These are phyloP conservation scores for Nothophytophthora sp. DNA, from an alignment of 352 stramenopile species.

Conservation along the genomic window DNA sequence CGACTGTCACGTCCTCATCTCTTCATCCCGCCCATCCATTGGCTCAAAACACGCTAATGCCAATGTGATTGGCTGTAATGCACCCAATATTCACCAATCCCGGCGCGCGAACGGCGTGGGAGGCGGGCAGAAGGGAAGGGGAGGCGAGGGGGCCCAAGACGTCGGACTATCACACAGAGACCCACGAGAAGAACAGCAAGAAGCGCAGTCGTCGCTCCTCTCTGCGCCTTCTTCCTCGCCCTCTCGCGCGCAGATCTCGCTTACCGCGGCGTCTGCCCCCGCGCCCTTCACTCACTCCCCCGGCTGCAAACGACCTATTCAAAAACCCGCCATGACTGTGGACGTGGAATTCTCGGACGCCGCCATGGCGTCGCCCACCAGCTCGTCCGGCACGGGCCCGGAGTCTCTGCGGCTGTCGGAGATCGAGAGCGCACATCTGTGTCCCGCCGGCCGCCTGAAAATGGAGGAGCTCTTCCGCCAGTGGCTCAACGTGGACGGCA, in stretches of 20 bases:
- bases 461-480: conserved; percentile 89
- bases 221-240: conserved; percentile 7
- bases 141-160: neutral
- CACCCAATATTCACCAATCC: neutral
- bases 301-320: neutral
- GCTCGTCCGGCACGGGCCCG: conserved; percentile 31
- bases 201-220: conserved; percentile 2
- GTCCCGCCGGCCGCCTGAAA: conserved; percentile 78
- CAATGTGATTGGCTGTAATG: neutral
- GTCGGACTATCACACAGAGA: conserved; percentile 34
- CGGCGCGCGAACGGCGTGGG: neutral
- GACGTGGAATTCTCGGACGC: conserved; percentile 58
- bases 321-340: conserved; percentile 31
- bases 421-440: conserved; percentile 82
- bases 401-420: conserved; percentile 75
- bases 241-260: too few relatives aligned
- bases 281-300: neutral
- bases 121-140: conserved; percentile 6
- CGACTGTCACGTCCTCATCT: neutral
- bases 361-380: conserved; percentile 61
- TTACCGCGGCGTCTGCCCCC: too few relatives aligned
- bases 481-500: conserved; percentile 87
- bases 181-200: conserved; percentile 28
- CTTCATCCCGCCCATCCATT: neutral
- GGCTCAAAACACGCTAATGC: neutral